Evolutionary conservation across 192 early-diverging fungal genomes (phyloP).

Genomic region (Gryganskiella cystojenkinii): DNA sequence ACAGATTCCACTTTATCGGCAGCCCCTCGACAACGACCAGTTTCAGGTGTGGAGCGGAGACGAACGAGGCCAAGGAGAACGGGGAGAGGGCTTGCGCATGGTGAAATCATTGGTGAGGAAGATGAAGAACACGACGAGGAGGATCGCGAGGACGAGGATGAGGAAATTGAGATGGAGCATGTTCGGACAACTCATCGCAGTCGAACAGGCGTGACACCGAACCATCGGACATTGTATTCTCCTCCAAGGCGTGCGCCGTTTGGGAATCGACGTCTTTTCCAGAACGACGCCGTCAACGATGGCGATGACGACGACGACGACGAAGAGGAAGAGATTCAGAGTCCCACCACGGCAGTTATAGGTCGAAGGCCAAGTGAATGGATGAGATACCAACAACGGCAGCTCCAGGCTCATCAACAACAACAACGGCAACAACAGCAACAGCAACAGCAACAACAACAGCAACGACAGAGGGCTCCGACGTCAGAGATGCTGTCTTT

Average conservation of each 20-base stretch:
- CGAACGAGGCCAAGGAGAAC: conserved; percentile 18
- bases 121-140: conserved; percentile 17
- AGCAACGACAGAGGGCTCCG: neutral
- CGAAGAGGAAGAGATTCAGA: conserved; percentile 32
- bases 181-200: conserved; percentile 7
- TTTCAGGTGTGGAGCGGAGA: conserved; percentile 36
- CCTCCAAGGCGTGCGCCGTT: neutral
- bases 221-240: neutral
- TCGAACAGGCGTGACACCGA: neutral
- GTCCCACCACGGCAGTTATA: conserved; percentile 38
- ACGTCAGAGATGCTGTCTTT: neutral
- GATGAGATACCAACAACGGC: conserved; percentile 49
- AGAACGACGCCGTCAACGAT: neutral
- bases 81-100: conserved; percentile 6
- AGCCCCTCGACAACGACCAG: conserved; percentile 15
- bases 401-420: conserved; percentile 36
- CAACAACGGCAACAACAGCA: conserved; percentile 14
- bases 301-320: conserved; percentile 10
- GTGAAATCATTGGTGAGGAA: conserved; percentile 38
- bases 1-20: too few relatives aligned
- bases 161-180: conserved; percentile 51
- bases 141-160: conserved; percentile 21
- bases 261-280: neutral
- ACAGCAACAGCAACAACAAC: neutral
- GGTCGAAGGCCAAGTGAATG: conserved; percentile 49